Base-by-base conservation (phyloP, 2,329 filamentous ascomycete genomes). In the Harringtonia lauricola region DNA sequence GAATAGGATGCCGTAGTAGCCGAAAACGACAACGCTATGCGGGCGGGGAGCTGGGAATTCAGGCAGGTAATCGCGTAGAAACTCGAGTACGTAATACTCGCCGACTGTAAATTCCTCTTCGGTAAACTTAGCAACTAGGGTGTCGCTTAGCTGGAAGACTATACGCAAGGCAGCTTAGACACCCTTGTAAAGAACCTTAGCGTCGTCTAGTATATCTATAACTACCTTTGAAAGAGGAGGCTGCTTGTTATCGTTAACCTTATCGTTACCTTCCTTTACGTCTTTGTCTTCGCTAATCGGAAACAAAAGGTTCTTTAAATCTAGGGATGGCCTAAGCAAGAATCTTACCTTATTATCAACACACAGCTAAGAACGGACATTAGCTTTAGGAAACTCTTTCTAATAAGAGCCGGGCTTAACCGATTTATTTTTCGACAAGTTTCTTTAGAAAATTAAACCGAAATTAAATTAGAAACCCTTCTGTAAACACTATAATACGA, bases 61-160 rank as follows among this genome's bases (percentile, higher is more conserved):
- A 10, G 36, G 36, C 12, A 37, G 36, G n/a, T 26, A 7, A 19
- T 37, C 21, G 18, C 21, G 38, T 8, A 40, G 38, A 28, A 19
- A 40, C 12, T n/a, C 38, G 26, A 40, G 38, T 31, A 28, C 38
- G 15, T 30, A n/a, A n/a, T 40, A 31, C 38, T 40, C 38, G 26
- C 31, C 38, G 26, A 40, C 26, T 10, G 38, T 28, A 8, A n/a
- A 19, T 40, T 40, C n/a, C n/a, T 40, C 38, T 14, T 40, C 38
- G 28, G 38, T 17, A 40, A 40, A 40, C 28, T 40, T 40, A 26
- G n/a, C 38, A 21, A 40, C 38, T 4, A 40, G 38, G 14, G 26
- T 40, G 29, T 40, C 38, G 10, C n/a, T 40, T n/a, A 40, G n/a
- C n/a, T 12, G 38, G 24, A 40, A 40, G n/a, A 40, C 38, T 28